phyloP scores from a whole-genome alignment of 2,329 filamentous ascomycete genomes.

The Colletotrichum sp. region DNA sequence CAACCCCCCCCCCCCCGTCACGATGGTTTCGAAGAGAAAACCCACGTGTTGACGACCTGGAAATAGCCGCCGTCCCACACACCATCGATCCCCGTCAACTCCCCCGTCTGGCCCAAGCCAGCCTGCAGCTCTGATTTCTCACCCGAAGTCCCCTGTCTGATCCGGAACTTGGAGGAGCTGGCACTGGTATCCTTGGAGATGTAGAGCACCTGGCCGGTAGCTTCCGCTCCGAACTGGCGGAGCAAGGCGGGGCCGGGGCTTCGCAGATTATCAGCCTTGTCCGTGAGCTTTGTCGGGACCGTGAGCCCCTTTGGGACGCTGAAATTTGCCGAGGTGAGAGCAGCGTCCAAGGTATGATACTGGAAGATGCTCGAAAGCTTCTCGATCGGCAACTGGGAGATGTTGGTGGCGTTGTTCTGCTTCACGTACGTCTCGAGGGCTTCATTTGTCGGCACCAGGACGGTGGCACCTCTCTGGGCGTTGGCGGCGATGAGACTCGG shows the following conservation, averaged over 20 bases:
- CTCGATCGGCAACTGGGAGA: conserved; percentile 35
- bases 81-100: conserved; percentile 17
- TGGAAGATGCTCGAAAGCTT: conserved; percentile 40
- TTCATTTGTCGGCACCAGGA: conserved; percentile 15
- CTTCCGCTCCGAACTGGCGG: conserved; percentile 15
- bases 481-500: conserved; percentile 1
- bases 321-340: conserved; percentile 19
- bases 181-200: conserved; percentile 5
- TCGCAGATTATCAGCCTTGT: conserved; percentile 23
- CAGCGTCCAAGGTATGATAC: conserved; percentile 29
- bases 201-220: conserved; percentile 24
- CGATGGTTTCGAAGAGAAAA: not conserved
- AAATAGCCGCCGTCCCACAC: conserved; percentile 23
- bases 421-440: conserved; percentile 6
- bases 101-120: conserved; percentile 14
- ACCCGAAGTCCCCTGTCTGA: conserved; percentile 8
- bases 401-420: conserved; percentile 18
- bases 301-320: conserved; percentile 18
- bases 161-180: conserved; percentile 7
- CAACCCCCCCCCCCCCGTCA: too few species aligned
- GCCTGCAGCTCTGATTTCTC: conserved; percentile 12
- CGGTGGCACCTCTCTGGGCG: not conserved
- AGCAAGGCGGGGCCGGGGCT: conserved; percentile 14
- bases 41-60: conserved; percentile 25
- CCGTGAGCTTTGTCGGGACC: conserved; percentile 23